phyloP scores from a whole-genome alignment of 108 stramenopile genomes.

The Nannochloropsis oceanica region DNA sequence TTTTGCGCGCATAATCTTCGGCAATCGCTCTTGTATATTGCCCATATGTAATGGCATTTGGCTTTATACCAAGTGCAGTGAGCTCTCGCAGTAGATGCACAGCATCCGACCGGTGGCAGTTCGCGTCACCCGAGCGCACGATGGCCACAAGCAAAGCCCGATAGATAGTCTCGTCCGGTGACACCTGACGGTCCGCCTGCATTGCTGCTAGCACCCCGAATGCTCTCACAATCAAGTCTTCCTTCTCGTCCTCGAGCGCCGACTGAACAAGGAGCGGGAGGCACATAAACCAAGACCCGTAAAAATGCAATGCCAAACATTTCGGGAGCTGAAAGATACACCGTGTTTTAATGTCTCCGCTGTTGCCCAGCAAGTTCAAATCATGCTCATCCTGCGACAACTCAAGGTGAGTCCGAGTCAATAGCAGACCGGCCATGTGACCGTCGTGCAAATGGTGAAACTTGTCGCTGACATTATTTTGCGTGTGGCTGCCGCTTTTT shows the following conservation, averaged over 20 bases:
- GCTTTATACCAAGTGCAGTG: background rate
- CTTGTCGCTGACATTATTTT: background rate
- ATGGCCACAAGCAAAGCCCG: background rate
- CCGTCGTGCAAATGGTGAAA: background rate
- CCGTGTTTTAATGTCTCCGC: background rate
- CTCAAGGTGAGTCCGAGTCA: background rate
- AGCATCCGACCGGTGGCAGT: background rate
- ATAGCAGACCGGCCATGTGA: background rate
- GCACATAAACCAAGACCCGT: background rate
- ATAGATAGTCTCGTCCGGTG: background rate
- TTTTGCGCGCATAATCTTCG: background rate
- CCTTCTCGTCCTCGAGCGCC: background rate
- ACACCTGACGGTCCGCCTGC: background rate
- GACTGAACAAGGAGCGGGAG: background rate
- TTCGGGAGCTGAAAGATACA: no score
- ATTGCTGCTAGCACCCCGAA: background rate
- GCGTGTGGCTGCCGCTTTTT: background rate
- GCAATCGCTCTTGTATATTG: background rate
- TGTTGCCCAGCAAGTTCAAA: background rate
- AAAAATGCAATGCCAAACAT: background rate
- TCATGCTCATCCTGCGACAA: background rate
- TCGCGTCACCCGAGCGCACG: background rate
- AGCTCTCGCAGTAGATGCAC: background rate
- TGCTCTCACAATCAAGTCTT: background rate
- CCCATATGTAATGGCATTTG: background rate